phyloP scores from a whole-genome alignment of 257 asterid species.

The Solanum rostratum region DNA sequence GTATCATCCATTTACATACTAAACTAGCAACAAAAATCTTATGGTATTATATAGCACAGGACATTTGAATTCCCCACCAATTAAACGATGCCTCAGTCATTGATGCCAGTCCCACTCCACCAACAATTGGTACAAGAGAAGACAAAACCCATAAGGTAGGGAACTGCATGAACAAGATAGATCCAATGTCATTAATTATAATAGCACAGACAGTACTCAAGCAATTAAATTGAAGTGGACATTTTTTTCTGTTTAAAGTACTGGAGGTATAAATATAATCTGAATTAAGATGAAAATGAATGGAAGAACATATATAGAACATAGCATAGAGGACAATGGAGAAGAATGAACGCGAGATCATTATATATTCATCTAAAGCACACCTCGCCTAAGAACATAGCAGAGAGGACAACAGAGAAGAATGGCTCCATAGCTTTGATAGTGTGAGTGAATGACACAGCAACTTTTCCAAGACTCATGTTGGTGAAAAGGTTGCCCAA shows the following conservation, averaged over 20 bases:
- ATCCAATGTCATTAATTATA: background rate
- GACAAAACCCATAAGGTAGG: slow-evolving; percentile 77
- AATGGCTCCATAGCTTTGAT: slow-evolving; percentile 93
- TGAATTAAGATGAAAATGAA: background rate
- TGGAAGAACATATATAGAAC: background rate
- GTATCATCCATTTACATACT: background rate
- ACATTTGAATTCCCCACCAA: slow-evolving; percentile 37
- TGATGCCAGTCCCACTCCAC: slow-evolving; percentile 92
- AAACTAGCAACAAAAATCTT: slow-evolving; percentile 2
- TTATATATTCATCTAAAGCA: background rate
- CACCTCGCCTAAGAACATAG: slow-evolving; percentile 83
- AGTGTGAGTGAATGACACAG: slow-evolving; percentile 92
- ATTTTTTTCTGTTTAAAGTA: background rate
- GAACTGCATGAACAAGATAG: slow-evolving; percentile 20
- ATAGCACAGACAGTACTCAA: background rate
- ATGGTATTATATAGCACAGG: background rate
- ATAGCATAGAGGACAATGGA: too few species aligned
- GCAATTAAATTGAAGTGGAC: background rate
- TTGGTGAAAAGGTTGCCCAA: slow-evolving; percentile 92
- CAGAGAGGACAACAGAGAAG: slow-evolving; percentile 82
- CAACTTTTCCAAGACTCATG: slow-evolving; percentile 88
- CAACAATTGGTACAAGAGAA: slow-evolving; percentile 87
- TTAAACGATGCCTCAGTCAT: slow-evolving; percentile 84
- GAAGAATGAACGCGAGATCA: background rate
- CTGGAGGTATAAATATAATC: background rate